A percentile compares a stretch with the other conserved stretches of the same genome.
Evolutionary conservation across 768 basidiomycete genomes (phyloP).

Genomic region (Candolleomyces aberdarensis): DNA sequence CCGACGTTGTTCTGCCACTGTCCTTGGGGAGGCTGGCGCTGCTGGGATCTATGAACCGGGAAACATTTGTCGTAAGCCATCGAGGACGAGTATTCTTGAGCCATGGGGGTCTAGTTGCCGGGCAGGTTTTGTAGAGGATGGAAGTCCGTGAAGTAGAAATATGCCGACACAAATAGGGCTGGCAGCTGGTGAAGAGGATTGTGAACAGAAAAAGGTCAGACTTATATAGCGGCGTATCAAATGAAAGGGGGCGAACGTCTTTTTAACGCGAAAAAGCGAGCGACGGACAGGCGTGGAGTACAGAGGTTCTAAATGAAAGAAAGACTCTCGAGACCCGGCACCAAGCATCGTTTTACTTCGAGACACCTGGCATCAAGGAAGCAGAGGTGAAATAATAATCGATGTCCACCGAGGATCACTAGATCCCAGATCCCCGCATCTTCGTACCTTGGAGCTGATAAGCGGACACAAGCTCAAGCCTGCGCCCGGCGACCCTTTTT

Average conservation of each 20-base stretch:
- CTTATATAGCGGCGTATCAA: constrained; percentile 7
- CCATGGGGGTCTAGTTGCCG: neutral
- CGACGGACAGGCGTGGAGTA: constrained; percentile 8
- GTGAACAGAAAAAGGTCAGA: neutral
- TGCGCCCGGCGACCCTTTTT: neutral
- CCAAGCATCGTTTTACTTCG: constrained; percentile 1
- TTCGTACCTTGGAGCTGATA: neutral
- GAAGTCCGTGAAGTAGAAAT: neutral
- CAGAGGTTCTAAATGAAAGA: constrained; percentile 7
- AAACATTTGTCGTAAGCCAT: neutral
- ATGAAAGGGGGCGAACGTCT: neutral
- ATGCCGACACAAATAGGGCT: neutral
- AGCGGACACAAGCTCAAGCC: neutral
- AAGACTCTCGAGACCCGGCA: neutral
- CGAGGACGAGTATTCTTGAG: neutral
- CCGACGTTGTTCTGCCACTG: neutral
- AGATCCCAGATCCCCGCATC: constrained; percentile 7
- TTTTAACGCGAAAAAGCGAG: neutral
- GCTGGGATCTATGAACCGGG: neutral
- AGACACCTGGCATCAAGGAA: constrained; percentile 4
- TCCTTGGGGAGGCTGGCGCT: neutral
- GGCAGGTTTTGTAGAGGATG: neutral
- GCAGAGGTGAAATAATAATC: neutral
- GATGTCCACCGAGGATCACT: constrained; percentile 9
- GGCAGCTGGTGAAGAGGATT: neutral